Percentiles rank a stretch among this genome's conserved stretches.
These are phyloP conservation scores for Gossypium aridum DNA, from an alignment of 441 rosid species.

Conservation along the genomic window DNA sequence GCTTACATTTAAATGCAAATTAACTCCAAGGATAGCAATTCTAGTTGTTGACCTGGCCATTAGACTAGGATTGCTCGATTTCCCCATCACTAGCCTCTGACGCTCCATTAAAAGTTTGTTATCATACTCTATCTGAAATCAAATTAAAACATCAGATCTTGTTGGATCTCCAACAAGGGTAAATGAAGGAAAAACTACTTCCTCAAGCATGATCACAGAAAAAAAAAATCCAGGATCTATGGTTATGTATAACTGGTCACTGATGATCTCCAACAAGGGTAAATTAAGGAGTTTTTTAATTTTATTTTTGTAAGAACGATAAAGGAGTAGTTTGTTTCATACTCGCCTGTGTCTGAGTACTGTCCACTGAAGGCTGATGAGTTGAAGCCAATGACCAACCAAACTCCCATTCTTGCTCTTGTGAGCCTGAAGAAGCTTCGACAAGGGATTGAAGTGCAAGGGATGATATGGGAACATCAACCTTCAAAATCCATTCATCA, in stretches of 20 bases:
- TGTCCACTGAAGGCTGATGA: constrained; percentile 30
- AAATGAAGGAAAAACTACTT: background rate
- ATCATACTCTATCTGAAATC: constrained; percentile 33
- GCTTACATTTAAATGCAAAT: constrained; percentile 44
- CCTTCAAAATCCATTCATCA: constrained; percentile 40
- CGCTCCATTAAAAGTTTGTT: constrained; percentile 29
- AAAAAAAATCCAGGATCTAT: background rate
- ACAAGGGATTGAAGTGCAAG: constrained; percentile 63
- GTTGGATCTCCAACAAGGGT: background rate
- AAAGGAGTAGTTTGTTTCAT: background rate
- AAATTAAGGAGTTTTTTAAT: background rate
- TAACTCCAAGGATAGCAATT: constrained; percentile 77
- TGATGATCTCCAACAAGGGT: background rate
- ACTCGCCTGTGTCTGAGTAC: constrained; percentile 33
- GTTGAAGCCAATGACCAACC: constrained; percentile 87
- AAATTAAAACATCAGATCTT: constrained; percentile 4
- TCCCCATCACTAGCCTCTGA: constrained; percentile 27
- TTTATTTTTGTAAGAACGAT: background rate
- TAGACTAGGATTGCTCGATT: constrained; percentile 39
- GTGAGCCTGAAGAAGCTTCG: constrained; percentile 61
- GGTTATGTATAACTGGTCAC: background rate
- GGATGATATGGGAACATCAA: constrained; percentile 74
- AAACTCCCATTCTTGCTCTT: constrained; percentile 76
- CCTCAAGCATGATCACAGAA: background rate
- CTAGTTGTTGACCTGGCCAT: constrained; percentile 57